A percentile compares a stretch with the other conserved stretches of the same genome.
These are phyloP conservation scores for Ogataea trehalophila DNA, from an alignment of 805 yeast species.

Conservation along the genomic window DNA sequence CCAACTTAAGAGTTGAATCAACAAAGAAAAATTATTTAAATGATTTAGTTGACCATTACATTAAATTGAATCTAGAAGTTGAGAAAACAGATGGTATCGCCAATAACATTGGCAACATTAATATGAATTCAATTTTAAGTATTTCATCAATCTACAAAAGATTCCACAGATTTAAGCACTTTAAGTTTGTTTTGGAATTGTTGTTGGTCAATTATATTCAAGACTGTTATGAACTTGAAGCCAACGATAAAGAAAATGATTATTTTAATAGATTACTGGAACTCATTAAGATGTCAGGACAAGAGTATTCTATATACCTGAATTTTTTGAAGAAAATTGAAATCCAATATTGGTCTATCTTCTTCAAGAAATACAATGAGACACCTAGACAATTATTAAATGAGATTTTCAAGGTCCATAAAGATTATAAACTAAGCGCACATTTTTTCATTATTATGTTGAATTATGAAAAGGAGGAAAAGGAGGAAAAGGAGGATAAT, in stretches of 20 bases:
- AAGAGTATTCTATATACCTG: conserved; percentile 35
- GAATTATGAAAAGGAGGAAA: conserved; percentile 42
- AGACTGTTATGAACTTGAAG: conserved; percentile 27
- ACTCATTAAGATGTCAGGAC: conserved; percentile 30
- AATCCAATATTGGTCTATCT: conserved; percentile 44
- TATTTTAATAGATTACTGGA: conserved; percentile 29
- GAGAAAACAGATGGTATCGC: conserved; percentile 20
- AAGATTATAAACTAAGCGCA: conserved; percentile 44
- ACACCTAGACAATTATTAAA: conserved; percentile 43
- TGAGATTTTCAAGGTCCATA: conserved; percentile 30
- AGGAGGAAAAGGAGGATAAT: conserved; percentile 27
- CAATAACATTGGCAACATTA: too few relatives aligned
- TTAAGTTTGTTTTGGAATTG: conserved; percentile 45
- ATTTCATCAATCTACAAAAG: conserved; percentile 29
- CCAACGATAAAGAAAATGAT: conserved; percentile 20
- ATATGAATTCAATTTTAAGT: conserved; percentile 9
- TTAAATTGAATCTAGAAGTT: conserved; percentile 27
- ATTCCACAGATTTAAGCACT: conserved; percentile 38
- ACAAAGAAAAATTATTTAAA: conserved; percentile 41
- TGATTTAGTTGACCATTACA: conserved; percentile 44
- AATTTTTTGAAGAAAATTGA: conserved; percentile 53
- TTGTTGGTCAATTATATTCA: conserved; percentile 38
- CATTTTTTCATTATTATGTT: conserved; percentile 49
- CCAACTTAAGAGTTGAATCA: conserved; percentile 26
- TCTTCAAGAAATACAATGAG: conserved; percentile 37